Evolutionary conservation across 495 filamentous ascomycete species (phyloP).

Genomic region (Lineolata rhizophorae): DNA sequence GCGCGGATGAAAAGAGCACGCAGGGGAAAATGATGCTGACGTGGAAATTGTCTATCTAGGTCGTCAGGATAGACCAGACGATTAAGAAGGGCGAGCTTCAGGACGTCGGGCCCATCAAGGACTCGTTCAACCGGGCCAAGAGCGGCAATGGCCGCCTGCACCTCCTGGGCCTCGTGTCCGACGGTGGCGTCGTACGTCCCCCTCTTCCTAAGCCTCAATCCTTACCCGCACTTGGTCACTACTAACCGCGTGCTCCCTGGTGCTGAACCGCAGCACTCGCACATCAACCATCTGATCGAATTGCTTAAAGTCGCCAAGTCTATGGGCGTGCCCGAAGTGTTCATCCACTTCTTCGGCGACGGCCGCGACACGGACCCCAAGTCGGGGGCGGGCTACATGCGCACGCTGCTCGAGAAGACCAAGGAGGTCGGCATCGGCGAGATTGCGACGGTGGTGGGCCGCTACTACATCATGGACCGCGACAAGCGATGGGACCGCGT

Average conservation of each 20-base stretch:
- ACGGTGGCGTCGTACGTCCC: constrained; percentile 77
- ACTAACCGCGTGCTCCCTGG: neutral
- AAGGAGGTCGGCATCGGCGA: constrained; percentile 71
- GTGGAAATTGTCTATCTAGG: neutral
- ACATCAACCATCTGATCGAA: constrained; percentile 78
- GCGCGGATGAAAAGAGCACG: neutral
- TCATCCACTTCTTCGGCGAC: constrained; percentile 97
- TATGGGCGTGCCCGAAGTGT: constrained; percentile 67
- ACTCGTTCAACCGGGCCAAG: constrained; percentile 62
- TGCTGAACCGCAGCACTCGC: constrained; percentile 40
- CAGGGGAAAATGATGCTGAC: too few species aligned
- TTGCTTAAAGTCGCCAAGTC: constrained; percentile 79
- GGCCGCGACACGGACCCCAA: constrained; percentile 95
- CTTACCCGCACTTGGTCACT: neutral
- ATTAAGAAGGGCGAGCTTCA: constrained; percentile 74
- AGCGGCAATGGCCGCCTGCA: constrained; percentile 80
- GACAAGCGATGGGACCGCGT: constrained; percentile 98
- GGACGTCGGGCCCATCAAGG: constrained; percentile 55
- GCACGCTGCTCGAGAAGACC: constrained; percentile 52
- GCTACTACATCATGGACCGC: constrained; percentile 98
- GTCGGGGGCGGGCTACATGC: constrained; percentile 66
- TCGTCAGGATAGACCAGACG: constrained; percentile 87
- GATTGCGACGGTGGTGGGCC: constrained; percentile 82
- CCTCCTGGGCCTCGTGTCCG: constrained; percentile 70
- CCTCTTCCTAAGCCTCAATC: too few species aligned